Conservation (phyloP, 2,329 filamentous ascomycete genomes). For the Hypoxylon sp. region DNA sequence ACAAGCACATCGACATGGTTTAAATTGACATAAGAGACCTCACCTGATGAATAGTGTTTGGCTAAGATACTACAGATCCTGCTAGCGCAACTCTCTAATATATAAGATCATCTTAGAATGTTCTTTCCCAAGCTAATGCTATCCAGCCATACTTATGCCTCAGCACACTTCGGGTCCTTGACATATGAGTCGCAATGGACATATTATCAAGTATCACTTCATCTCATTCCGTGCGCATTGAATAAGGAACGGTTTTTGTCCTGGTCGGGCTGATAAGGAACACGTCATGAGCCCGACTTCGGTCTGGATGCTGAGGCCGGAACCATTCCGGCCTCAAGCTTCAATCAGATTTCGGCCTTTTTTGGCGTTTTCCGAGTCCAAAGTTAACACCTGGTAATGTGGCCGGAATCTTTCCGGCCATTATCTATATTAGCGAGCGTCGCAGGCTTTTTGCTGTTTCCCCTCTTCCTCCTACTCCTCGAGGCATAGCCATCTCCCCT, state of each 20-base stretch:
- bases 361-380: conserved; percentile 24
- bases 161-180: not conserved
- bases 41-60: conserved; percentile 1
- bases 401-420: conserved; percentile 42
- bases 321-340: conserved; percentile 52
- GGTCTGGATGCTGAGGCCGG: conserved; percentile 47
- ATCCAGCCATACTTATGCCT: not conserved
- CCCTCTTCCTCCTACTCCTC: not conserved
- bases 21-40: not conserved
- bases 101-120: not conserved
- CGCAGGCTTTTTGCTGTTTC: not conserved
- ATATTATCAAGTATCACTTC: not conserved
- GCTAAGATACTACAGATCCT: not conserved
- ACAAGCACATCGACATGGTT: conserved; percentile 30
- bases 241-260: not conserved
- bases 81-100: not conserved
- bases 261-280: not conserved
- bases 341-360: conserved; percentile 32
- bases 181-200: not conserved
- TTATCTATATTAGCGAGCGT: conserved; percentile 37
- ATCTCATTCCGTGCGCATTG: too few relatives aligned
- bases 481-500: conserved; percentile 2
- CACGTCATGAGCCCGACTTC: conserved; percentile 33
- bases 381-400: conserved; percentile 11
- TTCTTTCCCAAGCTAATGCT: not conserved